Evolutionary conservation across 768 basidiomycete genomes (phyloP), one percentile per base, ranked within the genome.

Genomic region (Trametes cinnabarina): DNA sequence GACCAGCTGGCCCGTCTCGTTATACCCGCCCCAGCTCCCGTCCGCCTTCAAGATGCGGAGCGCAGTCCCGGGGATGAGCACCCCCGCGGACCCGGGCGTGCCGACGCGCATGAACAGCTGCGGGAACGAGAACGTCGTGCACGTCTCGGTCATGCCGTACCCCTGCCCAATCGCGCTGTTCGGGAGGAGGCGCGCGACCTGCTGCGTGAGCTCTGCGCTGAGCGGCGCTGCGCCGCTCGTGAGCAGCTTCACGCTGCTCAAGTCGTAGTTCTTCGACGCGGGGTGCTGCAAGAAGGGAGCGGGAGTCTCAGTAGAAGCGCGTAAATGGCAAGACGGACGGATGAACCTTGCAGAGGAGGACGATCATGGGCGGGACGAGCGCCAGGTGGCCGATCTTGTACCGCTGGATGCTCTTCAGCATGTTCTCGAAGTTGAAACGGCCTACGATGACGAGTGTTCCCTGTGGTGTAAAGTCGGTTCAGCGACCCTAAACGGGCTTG

Each of bases 191-290:
- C 65, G 60, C 20, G 63, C 54, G 44, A 72, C 53, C 54, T 71
- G 64, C 11, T 51, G 23, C 48, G 76, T 80, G 40, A 84, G 69
- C 66, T 84, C 83, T 57, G 75, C 73, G 6, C 83, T 79, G 7
- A 86, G 72, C 7, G 84, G 84, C 2, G 84, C 83, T 1, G 82
- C 84, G n/a, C 81, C 83, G 58, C 71, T 73, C 79, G 85, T 80
- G 47, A 81, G 75, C 66, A 74, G 66, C 55, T 79, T 73, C 30
- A 86, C 66, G 61, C 72, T 34, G 32, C 71, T 72, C 11, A 86
- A 68, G 60, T 82, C 74, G 63, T 82, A 79, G 26, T 82, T 72
- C 65, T 80, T 78, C 17, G 78, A 75, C 4, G 71, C 77, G 32
- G 82, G 76, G 65, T 84, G 80, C 82, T 85, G 51, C 30, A 26